phyloP scores from a whole-genome alignment of 2,329 filamentous ascomycete species.

The Ascosphaera apis region DNA sequence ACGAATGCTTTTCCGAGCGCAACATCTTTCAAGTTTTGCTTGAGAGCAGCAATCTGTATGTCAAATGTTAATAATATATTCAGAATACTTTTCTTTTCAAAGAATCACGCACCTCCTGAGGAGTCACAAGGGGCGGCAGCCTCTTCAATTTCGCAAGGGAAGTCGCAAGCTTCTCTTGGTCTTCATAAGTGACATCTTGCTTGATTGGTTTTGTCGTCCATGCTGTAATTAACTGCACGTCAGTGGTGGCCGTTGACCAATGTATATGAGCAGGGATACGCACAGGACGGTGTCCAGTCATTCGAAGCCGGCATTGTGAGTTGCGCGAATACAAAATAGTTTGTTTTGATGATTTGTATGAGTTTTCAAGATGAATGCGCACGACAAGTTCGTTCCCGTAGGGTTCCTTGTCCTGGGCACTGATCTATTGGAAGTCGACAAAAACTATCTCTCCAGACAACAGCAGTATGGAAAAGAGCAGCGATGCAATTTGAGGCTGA shows the following conservation, averaged over 20 bases:
- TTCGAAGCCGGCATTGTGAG: neutral
- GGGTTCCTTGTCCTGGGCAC: too few relatives aligned
- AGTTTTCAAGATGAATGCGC: too few relatives aligned
- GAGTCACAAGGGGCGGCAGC: slow-evolving; percentile 24
- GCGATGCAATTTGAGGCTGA: too few relatives aligned
- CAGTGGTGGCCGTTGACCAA: neutral
- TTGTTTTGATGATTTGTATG: too few relatives aligned
- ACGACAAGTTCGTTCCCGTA: too few relatives aligned
- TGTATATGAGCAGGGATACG: neutral
- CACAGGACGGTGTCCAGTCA: neutral
- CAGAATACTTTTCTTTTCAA: slow-evolving; percentile 2
- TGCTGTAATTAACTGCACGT: slow-evolving; percentile 7
- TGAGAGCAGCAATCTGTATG: slow-evolving; percentile 45
- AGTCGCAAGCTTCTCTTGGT: slow-evolving; percentile 16
- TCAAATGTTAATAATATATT: slow-evolving; percentile 1
- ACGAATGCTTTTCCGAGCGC: slow-evolving; percentile 80
- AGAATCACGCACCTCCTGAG: slow-evolving; percentile 16
- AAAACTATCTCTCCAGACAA: too few relatives aligned
- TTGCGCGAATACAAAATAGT: too few relatives aligned
- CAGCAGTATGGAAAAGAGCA: too few relatives aligned
- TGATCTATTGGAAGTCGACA: too few relatives aligned
- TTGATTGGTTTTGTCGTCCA: slow-evolving; percentile 24
- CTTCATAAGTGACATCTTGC: slow-evolving; percentile 24
- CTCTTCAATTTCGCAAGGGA: slow-evolving; percentile 20
- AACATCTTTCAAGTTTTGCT: slow-evolving; percentile 58